Evolutionary conservation across 2,329 filamentous ascomycete species (phyloP).

Genomic region (Apiospora sp.): DNA sequence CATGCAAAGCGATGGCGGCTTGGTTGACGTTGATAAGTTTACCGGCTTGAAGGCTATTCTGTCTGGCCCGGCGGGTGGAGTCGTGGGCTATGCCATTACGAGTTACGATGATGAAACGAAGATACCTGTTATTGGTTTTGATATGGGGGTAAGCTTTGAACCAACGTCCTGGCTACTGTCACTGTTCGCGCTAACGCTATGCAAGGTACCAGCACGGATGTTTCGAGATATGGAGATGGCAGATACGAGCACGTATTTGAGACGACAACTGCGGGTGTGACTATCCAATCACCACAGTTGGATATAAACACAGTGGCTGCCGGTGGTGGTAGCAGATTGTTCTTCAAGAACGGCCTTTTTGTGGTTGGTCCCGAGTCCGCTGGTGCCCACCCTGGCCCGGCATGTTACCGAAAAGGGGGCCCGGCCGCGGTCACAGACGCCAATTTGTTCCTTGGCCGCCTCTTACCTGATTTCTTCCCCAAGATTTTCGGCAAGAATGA

Average conservation of each 20-base stretch:
- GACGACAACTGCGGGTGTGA: conserved; percentile 92
- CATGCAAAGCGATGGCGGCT: conserved; percentile 86
- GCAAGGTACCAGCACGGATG: conserved; percentile 84
- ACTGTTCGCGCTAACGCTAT: conserved; percentile 44
- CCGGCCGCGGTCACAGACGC: conserved; percentile 94
- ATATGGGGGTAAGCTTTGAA: conserved; percentile 65
- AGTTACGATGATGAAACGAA: conserved; percentile 86
- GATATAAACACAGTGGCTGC: conserved; percentile 97
- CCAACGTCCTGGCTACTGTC: not conserved
- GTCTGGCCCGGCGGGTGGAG: conserved; percentile 90
- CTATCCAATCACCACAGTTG: conserved; percentile 89
- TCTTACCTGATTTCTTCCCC: conserved; percentile 91
- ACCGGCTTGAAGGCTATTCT: conserved; percentile 86
- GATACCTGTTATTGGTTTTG: conserved; percentile 90
- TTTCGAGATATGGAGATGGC: conserved; percentile 85
- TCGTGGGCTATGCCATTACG: conserved; percentile 91
- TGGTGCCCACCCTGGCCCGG: conserved; percentile 87
- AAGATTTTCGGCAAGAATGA: conserved; percentile 95
- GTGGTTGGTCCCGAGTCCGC: conserved; percentile 91
- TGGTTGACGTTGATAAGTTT: conserved; percentile 80
- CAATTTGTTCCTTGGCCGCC: conserved; percentile 82
- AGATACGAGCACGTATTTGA: conserved; percentile 94
- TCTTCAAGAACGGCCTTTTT: conserved; percentile 90
- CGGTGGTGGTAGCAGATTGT: conserved; percentile 83
- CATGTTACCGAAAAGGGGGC: conserved; percentile 89